Evolutionary conservation across 768 basidiomycete genomes (phyloP).

Genomic region (Amyloporia xantha): DNA sequence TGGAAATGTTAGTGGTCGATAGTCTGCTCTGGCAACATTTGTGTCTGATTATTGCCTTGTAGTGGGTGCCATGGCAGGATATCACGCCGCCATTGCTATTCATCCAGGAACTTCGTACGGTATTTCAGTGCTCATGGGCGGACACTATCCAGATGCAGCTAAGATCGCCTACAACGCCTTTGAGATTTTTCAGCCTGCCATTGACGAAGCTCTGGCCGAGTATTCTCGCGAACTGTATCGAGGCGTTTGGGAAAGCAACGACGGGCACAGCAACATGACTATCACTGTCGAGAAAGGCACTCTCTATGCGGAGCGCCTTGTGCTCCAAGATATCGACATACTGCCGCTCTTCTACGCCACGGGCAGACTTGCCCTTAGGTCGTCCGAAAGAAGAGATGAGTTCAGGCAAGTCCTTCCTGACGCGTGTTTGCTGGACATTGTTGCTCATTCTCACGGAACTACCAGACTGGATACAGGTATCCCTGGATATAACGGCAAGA

Average conservation of each 20-base stretch:
- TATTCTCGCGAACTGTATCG: constrained; percentile 13
- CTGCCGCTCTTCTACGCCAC: constrained; percentile 13
- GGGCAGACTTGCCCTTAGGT: background rate
- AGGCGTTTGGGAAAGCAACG: constrained; percentile 16
- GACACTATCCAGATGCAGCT: constrained; percentile 17
- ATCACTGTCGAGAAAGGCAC: constrained; percentile 17
- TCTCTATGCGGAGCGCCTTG: constrained; percentile 15
- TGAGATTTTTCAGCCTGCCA: constrained; percentile 22
- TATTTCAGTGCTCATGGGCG: constrained; percentile 22
- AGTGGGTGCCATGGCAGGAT: background rate
- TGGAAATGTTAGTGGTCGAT: constrained; percentile 23
- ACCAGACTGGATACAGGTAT: constrained; percentile 24
- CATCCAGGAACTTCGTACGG: constrained; percentile 24
- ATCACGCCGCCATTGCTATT: constrained; percentile 17
- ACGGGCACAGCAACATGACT: constrained; percentile 6
- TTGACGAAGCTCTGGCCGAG: constrained; percentile 18
- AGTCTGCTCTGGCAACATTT: background rate
- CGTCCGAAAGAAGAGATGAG: background rate
- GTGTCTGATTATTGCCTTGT: background rate
- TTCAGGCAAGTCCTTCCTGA: background rate
- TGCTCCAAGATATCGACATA: constrained; percentile 17
- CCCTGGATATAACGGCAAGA: constrained; percentile 21
- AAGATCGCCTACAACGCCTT: constrained; percentile 20
- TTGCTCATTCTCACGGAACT: background rate
- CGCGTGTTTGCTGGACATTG: background rate